A percentile compares a stretch with the other conserved stretches of the same genome.
phyloP scores from a whole-genome alignment of 805 yeast genomes.

The Saturnispora besseyi region DNA sequence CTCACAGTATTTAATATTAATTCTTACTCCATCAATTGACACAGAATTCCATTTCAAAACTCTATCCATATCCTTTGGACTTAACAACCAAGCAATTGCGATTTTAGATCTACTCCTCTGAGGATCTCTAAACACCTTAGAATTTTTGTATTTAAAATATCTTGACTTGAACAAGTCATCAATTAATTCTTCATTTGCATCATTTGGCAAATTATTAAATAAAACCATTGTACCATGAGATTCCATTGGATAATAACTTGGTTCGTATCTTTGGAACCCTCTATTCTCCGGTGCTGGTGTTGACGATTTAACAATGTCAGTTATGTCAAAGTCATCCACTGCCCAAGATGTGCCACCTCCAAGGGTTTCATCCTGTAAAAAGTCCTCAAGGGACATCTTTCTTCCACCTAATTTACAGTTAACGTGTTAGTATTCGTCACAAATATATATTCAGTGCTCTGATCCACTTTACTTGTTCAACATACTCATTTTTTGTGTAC shows the following conservation, averaged over 20 bases:
- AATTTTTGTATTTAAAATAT: constrained; percentile 47
- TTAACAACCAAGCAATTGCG: constrained; percentile 52
- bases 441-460: too few species aligned
- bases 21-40: constrained; percentile 29
- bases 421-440: constrained; percentile 1
- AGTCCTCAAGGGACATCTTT: constrained; percentile 39
- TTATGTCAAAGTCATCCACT: constrained; percentile 52
- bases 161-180: constrained; percentile 56
- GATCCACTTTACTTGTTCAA: neutral
- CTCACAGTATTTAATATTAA: constrained; percentile 29
- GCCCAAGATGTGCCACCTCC: constrained; percentile 52
- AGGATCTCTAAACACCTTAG: constrained; percentile 42
- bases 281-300: constrained; percentile 5
- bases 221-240: constrained; percentile 39
- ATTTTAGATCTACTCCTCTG: constrained; percentile 38
- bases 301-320: constrained; percentile 44
- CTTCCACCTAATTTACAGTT: constrained; percentile 18
- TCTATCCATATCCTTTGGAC: constrained; percentile 43
- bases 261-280: constrained; percentile 1
- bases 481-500: neutral
- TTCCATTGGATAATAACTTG: neutral
- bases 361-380: constrained; percentile 34
- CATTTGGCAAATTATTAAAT: constrained; percentile 48
- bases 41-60: constrained; percentile 58
- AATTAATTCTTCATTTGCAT: constrained; percentile 41